These are phyloP conservation scores for Dysphania ambrosioides DNA, from an alignment of 148 eudicot species.

Conservation along the genomic window DNA sequence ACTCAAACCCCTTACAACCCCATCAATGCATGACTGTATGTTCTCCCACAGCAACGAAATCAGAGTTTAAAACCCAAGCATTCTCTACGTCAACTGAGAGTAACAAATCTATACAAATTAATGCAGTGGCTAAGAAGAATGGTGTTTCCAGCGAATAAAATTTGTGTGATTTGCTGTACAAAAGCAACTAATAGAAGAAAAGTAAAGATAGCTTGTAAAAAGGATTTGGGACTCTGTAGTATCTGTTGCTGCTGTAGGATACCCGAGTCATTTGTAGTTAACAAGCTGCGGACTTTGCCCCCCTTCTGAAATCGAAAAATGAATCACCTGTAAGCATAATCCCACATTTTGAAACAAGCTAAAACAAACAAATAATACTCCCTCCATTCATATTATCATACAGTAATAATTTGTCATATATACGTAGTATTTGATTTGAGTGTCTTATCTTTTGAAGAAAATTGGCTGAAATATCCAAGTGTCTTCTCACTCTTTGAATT, in stretches of 20 bases:
- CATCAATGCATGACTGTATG: neutral
- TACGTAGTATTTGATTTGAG: neutral
- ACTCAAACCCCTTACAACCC: neutral
- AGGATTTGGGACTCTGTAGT: slow-evolving; percentile 59
- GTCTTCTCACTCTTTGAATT: neutral
- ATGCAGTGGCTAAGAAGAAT: slow-evolving; percentile 1
- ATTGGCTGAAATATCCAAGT: neutral
- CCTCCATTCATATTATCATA: neutral
- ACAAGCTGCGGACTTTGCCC: slow-evolving; percentile 30
- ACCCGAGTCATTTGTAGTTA: slow-evolving; percentile 33
- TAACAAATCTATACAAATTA: neutral
- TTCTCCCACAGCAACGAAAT: neutral
- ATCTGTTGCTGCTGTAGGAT: slow-evolving; percentile 21
- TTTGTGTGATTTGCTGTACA: slow-evolving; percentile 29
- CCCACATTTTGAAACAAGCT: neutral
- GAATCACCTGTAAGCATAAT: neutral
- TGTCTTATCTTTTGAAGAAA: neutral
- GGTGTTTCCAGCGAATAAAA: neutral
- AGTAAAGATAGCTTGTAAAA: slow-evolving; percentile 70
- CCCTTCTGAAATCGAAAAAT: slow-evolving; percentile 34
- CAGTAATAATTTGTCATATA: too few species aligned
- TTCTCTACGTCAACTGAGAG: slow-evolving; percentile 2
- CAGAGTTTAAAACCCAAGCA: neutral
- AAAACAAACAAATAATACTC: neutral
- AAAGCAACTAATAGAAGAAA: slow-evolving; percentile 52